Evolutionary conservation across 495 filamentous ascomycete genomes (phyloP).

Genomic region (Xylaria cubensis): DNA sequence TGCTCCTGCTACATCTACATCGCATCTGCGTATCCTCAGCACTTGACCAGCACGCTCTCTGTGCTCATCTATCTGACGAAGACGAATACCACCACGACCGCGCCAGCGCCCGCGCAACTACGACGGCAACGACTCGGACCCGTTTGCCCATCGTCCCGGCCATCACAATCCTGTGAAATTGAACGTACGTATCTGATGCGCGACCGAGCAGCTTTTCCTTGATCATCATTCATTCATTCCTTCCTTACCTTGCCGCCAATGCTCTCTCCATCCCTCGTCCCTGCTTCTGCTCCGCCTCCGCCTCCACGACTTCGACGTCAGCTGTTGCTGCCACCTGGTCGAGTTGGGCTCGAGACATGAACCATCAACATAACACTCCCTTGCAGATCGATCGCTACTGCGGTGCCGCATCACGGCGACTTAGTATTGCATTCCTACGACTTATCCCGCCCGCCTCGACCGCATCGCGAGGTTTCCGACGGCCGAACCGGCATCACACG

Average conservation of each 20-base stretch:
- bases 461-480: constrained; percentile 29
- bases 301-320: constrained; percentile 23
- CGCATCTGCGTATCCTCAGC: not conserved
- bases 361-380: constrained; percentile 15
- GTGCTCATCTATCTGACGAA: constrained; percentile 7
- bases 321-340: constrained; percentile 26
- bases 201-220: constrained; percentile 5
- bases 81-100: not conserved
- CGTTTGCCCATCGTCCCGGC: constrained; percentile 3
- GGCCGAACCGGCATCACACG: constrained; percentile 27
- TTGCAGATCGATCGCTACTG: constrained; percentile 19
- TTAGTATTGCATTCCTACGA: constrained; percentile 9
- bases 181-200: constrained; percentile 24
- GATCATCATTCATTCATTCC: not conserved
- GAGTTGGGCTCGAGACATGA: constrained; percentile 9
- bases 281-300: constrained; percentile 6
- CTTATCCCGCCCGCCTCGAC: constrained; percentile 4
- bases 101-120: constrained; percentile 10
- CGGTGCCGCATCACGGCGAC: constrained; percentile 14
- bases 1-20: not conserved
- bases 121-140: not conserved
- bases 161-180: not conserved
- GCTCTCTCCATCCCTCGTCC: not conserved
- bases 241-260: not conserved
- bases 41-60: not conserved